Evolutionary conservation across 1,284 basidiomycete species (phyloP), one percentile per base, ranked within the genome.

Genomic region (Apiotrichum sp.): DNA sequence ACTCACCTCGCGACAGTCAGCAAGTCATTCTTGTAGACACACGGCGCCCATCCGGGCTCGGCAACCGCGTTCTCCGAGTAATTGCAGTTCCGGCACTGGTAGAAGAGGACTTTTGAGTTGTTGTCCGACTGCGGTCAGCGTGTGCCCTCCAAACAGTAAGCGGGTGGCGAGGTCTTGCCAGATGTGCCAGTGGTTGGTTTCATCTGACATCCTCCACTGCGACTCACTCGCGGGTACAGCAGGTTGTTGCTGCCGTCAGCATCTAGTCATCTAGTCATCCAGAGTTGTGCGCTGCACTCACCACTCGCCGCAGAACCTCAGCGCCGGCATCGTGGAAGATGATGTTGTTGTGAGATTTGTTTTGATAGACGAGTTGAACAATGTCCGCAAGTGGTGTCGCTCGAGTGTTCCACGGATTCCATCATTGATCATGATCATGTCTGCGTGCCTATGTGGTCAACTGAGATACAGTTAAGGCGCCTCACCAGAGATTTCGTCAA

Each of bases 21-120:
- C 78, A 98, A 77, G 78, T 98, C 95, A 62, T 98, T 96, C 68
- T 86, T 81, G 74, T 95, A 98, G 9, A 98, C 93, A 50, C 74
- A 71, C 65, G 89, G 87, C 66, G 86, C 87, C 75, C 91, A 90
- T 29, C 87, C 84, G 10, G 59, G 56, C 41, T 71, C 66, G 31
- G 64, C 43, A 4, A 53, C 42, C 13, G 87, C 87, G 65, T 87
- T 84, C 75, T 96, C 90, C 61, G 89, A 86, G 73, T 89, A 93
- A 14, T 81, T 78, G 77, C 95, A 98, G 72, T 96, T 97, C 47
- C 93, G 83, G 76, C 95, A 98, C 3, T 87, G 88, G 68, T 93
- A 95, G 56, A 95, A 84, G 80, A 98, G 87, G 52, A 88, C 84
- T 55, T 88, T 84, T 49, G 91, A 86, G 63, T 86, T 82, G 59